These are phyloP conservation scores for Brachypodium distachyon DNA, from an alignment of 202 grass and related monocot species.

Conservation along the genomic window DNA sequence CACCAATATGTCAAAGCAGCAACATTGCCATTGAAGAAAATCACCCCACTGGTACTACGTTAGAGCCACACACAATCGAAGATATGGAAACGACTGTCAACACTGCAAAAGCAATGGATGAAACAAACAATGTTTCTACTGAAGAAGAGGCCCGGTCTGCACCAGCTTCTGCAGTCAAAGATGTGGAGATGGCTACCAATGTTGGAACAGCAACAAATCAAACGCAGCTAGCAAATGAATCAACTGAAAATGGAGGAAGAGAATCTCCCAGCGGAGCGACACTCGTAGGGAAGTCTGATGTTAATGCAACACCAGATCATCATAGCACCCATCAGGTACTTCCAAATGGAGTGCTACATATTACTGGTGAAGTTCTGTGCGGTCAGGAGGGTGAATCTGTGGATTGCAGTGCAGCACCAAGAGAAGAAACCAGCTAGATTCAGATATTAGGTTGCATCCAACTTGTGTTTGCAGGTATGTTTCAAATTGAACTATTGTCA, in stretches of 20 bases:
- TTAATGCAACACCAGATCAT: constrained; percentile 11
- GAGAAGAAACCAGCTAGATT: constrained; percentile 33
- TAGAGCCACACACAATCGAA: background rate
- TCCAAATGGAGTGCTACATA: constrained; percentile 28
- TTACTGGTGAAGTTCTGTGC: constrained; percentile 30
- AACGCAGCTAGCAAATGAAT: constrained; percentile 8
- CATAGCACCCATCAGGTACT: constrained; percentile 1
- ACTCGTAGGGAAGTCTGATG: constrained; percentile 10
- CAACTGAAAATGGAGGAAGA: constrained; percentile 16
- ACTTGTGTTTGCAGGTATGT: constrained; percentile 59
- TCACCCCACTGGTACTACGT: background rate
- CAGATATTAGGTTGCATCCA: constrained; percentile 21
- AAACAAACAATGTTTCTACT: background rate
- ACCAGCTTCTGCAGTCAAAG: background rate
- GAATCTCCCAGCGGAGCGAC: constrained; percentile 17
- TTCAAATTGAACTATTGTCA: background rate
- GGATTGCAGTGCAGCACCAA: constrained; percentile 14
- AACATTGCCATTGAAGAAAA: constrained; percentile 15
- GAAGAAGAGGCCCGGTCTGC: constrained; percentile 26
- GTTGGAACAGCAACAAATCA: constrained; percentile 25
- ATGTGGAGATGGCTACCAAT: background rate
- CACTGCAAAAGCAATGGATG: constrained; percentile 6
- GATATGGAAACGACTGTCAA: constrained; percentile 10
- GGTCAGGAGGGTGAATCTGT: constrained; percentile 34
- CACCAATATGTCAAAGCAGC: constrained; percentile 6